A percentile compares a stretch with the other conserved stretches of the same genome.
These are phyloP conservation scores for Uncinocarpus reesii DNA, from an alignment of 2,329 filamentous ascomycete species.

Conservation along the genomic window DNA sequence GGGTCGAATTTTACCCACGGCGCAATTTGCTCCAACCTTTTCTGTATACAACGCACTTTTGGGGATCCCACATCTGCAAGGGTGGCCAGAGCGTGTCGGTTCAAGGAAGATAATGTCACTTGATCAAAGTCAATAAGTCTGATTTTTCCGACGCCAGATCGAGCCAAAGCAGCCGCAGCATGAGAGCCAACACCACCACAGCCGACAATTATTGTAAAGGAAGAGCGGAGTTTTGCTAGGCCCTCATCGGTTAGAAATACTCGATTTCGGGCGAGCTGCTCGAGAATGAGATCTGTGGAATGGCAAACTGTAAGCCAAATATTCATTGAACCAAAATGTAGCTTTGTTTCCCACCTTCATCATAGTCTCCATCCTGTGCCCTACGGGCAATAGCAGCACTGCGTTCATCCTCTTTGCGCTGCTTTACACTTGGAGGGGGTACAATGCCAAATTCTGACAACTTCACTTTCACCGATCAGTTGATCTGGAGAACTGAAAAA, in stretches of 20 bases:
- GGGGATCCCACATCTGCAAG: slow-evolving; percentile 85
- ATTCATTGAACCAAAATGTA: neutral
- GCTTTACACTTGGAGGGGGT: slow-evolving; percentile 21
- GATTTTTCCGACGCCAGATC: slow-evolving; percentile 79
- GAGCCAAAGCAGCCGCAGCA: slow-evolving; percentile 70
- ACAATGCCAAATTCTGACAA: slow-evolving; percentile 43
- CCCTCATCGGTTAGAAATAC: slow-evolving; percentile 81
- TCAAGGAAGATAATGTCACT: slow-evolving; percentile 86
- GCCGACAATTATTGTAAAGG: slow-evolving; percentile 83
- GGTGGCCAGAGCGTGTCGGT: slow-evolving; percentile 91
- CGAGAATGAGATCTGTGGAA: slow-evolving; percentile 67
- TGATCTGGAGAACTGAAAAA: neutral
- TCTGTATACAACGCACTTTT: slow-evolving; percentile 77
- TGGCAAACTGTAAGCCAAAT: slow-evolving; percentile 10
- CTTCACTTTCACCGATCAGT: slow-evolving; percentile 36
- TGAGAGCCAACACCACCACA: slow-evolving; percentile 94
- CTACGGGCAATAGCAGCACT: slow-evolving; percentile 49
- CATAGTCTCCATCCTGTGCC: slow-evolving; percentile 54
- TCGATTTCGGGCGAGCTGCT: slow-evolving; percentile 85
- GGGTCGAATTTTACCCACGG: slow-evolving; percentile 90
- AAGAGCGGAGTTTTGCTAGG: slow-evolving; percentile 63
- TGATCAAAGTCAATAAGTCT: slow-evolving; percentile 95
- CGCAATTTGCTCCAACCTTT: slow-evolving; percentile 70
- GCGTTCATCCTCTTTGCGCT: slow-evolving; percentile 47
- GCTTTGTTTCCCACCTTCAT: slow-evolving; percentile 42